phyloP scores from a whole-genome alignment of 768 basidiomycete species.

The Boletus reticuloceps region DNA sequence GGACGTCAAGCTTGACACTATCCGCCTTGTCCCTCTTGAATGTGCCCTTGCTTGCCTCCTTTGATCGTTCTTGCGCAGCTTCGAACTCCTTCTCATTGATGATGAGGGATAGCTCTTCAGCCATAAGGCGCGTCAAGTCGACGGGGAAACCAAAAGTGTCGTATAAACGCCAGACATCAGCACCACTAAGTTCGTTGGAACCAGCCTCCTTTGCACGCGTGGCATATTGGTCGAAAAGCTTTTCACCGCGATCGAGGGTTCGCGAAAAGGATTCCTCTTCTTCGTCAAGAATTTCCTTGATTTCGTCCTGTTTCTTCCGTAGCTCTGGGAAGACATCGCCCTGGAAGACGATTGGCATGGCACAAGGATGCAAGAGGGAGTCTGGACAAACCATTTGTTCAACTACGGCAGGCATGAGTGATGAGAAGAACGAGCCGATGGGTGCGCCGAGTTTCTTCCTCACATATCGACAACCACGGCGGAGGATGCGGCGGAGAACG shows the following conservation, averaged over 20 bases:
- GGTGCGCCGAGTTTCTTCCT: conserved; percentile 91
- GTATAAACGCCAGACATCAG: conserved; percentile 95
- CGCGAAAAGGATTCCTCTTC: conserved; percentile 97
- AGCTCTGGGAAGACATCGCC: conserved; percentile 92
- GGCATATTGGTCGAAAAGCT: conserved; percentile 89
- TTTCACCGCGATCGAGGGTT: conserved; percentile 97
- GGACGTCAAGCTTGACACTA: conserved; percentile 90
- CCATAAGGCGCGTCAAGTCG: conserved; percentile 95
- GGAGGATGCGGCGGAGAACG: conserved; percentile 89
- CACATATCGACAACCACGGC: conserved; percentile 93
- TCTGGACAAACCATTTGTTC: conserved; percentile 72
- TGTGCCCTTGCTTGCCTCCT: conserved; percentile 87
- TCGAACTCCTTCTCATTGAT: conserved; percentile 91
- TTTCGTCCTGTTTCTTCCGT: conserved; percentile 71
- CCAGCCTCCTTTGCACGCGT: conserved; percentile 61
- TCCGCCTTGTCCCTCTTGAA: conserved; percentile 66
- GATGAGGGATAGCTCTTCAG: conserved; percentile 81
- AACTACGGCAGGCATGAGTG: conserved; percentile 83
- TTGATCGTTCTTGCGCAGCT: conserved; percentile 81
- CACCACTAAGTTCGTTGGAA: conserved; percentile 70
- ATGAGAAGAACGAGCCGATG: conserved; percentile 94
- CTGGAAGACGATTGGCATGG: conserved; percentile 38
- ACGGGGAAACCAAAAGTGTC: conserved; percentile 99
- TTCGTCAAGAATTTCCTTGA: conserved; percentile 95
- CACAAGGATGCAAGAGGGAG: neutral